Evolutionary conservation across 2,329 filamentous ascomycete genomes (phyloP), one percentile per base, ranked within the genome.

Genomic region (Tolypocladium paradoxum): DNA sequence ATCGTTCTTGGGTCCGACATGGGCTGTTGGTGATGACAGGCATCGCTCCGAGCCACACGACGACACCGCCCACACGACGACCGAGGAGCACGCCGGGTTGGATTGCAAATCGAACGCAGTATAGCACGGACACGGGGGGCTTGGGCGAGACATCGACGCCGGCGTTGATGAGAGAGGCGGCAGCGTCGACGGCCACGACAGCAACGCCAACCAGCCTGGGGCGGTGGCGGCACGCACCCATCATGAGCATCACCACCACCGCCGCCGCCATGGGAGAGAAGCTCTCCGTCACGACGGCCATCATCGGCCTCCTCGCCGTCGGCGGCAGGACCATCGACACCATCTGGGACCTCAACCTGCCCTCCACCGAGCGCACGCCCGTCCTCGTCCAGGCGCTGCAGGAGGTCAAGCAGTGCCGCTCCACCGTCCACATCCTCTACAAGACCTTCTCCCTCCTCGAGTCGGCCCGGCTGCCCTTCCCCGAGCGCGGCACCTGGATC

Each of bases 341-440:
- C 14, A 62, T 70, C 53, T 62, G 60, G 60, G 66, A 70, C 51
- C 63, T 70, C 55, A 68, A 67, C 55, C 59, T 61, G 50, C 58
- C 64, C 6, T 61, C 67, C 1, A 59, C 59, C 53, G 53, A 58
- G 54, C 57, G 57, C 52, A 65, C 64, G 20, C 55, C 59, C 7
- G 46, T 62, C 31, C 56, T 68, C 54, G 64, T 63, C 57, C 58
- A 62, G 47, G 64, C 66, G 14, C 60, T 70, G 6, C 65, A 67
- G 47, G 66, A 69, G 55, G 56, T 69, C 37, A 69, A 69, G 49
- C 68, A 70, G 55, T 68, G 66, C 37, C 66, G 68, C 35, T 70
- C 68, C 12, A 68, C 68, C 1, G 60, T 69, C 20, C 65, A 69
- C 57, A 61, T 69, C 38, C 60, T 70, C 37, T 65, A 64, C 59